These are phyloP conservation scores for Margaritispora aquatica DNA, from an alignment of 495 filamentous ascomycete genomes.

Conservation along the genomic window DNA sequence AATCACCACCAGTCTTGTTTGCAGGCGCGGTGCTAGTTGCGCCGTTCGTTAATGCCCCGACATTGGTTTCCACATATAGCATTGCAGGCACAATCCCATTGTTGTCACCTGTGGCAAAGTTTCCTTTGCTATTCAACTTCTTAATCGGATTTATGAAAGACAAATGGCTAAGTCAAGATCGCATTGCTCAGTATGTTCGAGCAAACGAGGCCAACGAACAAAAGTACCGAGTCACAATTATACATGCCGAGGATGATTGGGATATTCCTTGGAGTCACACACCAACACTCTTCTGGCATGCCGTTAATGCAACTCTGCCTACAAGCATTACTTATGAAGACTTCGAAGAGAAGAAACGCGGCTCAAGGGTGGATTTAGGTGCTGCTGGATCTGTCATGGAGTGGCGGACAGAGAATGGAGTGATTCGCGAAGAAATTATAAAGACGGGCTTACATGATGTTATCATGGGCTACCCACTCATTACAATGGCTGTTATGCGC, in stretches of 20 bases:
- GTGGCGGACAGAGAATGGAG: slow-evolving; percentile 36
- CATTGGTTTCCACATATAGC: slow-evolving; percentile 50
- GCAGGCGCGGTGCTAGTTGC: slow-evolving; percentile 70
- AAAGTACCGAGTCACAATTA: slow-evolving; percentile 54
- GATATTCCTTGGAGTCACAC: slow-evolving; percentile 65
- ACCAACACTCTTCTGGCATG: slow-evolving; percentile 46
- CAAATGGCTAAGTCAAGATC: slow-evolving; percentile 42
- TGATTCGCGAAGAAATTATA: slow-evolving; percentile 42
- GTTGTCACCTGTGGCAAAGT: slow-evolving; percentile 20
- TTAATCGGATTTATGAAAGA: slow-evolving; percentile 37
- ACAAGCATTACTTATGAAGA: slow-evolving; percentile 20
- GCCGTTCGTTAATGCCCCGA: slow-evolving; percentile 67
- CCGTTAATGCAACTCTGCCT: slow-evolving; percentile 39
- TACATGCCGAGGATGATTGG: slow-evolving; percentile 72
- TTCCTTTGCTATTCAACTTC: slow-evolving; percentile 54
- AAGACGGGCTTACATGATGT: slow-evolving; percentile 46
- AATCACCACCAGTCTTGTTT: slow-evolving; percentile 39
- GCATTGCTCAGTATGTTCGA: slow-evolving; percentile 33
- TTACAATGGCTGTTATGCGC: slow-evolving; percentile 41
- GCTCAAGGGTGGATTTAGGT: slow-evolving; percentile 32
- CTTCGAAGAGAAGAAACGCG: slow-evolving; percentile 31
- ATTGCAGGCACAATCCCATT: slow-evolving; percentile 75
- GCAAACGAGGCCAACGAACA: slow-evolving; percentile 30
- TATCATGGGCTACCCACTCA: slow-evolving; percentile 43
- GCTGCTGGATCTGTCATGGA: slow-evolving; percentile 41